Conservation (phyloP, 2,329 filamentous ascomycete genomes). For the Colletotrichum tamarilloi region DNA sequence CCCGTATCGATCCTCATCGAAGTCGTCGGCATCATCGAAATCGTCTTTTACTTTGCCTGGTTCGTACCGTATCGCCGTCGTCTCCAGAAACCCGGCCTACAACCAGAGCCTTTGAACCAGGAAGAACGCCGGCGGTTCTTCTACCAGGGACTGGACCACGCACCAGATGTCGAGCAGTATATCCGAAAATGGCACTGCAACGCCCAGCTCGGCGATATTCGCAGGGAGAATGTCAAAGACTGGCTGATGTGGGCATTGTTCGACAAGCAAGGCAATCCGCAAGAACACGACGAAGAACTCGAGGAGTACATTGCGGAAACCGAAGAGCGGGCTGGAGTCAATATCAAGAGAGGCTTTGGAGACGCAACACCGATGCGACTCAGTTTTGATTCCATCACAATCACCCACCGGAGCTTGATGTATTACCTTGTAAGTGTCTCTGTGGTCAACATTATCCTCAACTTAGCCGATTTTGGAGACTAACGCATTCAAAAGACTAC, state of each 20-base stretch:
- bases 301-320: conserved; percentile 60
- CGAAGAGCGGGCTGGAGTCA: conserved; percentile 63
- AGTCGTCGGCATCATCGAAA: conserved; percentile 47
- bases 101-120: conserved; percentile 54
- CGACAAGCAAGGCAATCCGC: conserved; percentile 55
- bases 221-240: conserved; percentile 73
- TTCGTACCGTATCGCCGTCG: conserved; percentile 55
- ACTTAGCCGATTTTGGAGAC: background rate
- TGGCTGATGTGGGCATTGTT: conserved; percentile 78
- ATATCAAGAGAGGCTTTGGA: conserved; percentile 65
- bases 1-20: conserved; percentile 41
- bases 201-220: conserved; percentile 66
- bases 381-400: conserved; percentile 72
- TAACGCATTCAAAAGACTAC: conserved; percentile 21
- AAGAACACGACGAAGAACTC: conserved; percentile 53
- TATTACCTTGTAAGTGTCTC: conserved; percentile 66
- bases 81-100: conserved; percentile 49
- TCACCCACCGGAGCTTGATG: conserved; percentile 69
- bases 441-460: conserved; percentile 44
- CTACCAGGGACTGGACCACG: conserved; percentile 62
- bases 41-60: conserved; percentile 53
- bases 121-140: conserved; percentile 67
- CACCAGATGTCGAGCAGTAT: conserved; percentile 67
- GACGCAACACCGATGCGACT: conserved; percentile 68
- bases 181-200: conserved; percentile 75